Conservation (phyloP, 1,284 basidiomycete species). For the Clitocybe nebularis region DNA sequence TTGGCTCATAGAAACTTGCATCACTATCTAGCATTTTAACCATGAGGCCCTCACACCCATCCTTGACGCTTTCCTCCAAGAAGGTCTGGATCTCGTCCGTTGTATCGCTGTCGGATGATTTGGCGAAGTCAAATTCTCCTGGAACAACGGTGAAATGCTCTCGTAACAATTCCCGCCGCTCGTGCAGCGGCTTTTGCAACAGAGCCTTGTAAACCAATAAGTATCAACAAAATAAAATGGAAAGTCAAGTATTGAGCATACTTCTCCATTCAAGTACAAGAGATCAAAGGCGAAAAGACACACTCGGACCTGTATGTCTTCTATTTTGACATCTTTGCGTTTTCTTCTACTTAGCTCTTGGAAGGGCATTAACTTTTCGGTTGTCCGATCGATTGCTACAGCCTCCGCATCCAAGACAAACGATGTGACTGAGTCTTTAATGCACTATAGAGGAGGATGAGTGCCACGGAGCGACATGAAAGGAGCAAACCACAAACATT, state of each 20-base stretch:
- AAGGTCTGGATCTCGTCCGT: slow-evolving; percentile 95
- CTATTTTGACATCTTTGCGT: slow-evolving; percentile 94
- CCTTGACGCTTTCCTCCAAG: slow-evolving; percentile 94
- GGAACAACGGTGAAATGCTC: slow-evolving; percentile 82
- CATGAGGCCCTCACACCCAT: slow-evolving; percentile 99
- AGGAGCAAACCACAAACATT: slow-evolving; percentile 47
- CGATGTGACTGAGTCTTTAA: slow-evolving; percentile 77
- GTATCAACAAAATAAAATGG: slow-evolving; percentile 7
- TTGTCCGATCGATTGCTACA: slow-evolving; percentile 89
- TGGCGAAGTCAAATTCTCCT: slow-evolving; percentile 93
- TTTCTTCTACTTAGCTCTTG: slow-evolving; percentile 95
- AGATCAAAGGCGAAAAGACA: slow-evolving; percentile 96
- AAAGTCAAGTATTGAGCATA: slow-evolving; percentile 30
- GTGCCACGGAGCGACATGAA: background rate
- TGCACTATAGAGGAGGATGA: slow-evolving; percentile 51
- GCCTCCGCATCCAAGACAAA: slow-evolving; percentile 97
- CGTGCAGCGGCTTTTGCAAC: slow-evolving; percentile 61
- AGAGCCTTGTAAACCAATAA: slow-evolving; percentile 46
- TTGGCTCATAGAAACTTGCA: slow-evolving; percentile 93
- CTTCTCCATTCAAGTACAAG: slow-evolving; percentile 92
- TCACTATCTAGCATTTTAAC: slow-evolving; percentile 96
- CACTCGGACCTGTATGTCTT: slow-evolving; percentile 94
- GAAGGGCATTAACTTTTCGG: slow-evolving; percentile 88
- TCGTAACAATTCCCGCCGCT: slow-evolving; percentile 74
- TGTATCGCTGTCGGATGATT: slow-evolving; percentile 83